These are phyloP conservation scores for Tulasnella sp. DNA, from an alignment of 768 basidiomycete genomes.

Conservation along the genomic window DNA sequence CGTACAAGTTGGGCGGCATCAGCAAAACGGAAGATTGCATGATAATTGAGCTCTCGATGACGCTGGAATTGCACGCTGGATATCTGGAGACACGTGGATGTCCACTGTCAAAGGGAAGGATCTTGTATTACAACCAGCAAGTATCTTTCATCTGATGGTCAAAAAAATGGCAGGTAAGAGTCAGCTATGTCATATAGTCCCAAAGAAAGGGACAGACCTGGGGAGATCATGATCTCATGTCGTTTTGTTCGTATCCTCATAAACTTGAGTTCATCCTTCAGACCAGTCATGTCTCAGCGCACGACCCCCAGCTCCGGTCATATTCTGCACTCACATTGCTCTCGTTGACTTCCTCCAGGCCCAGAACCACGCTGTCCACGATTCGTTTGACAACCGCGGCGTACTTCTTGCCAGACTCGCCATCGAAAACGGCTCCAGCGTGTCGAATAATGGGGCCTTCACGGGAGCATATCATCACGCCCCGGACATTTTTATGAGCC, in stretches of 20 bases:
- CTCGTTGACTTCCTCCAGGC: constrained; percentile 50
- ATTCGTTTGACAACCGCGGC: constrained; percentile 62
- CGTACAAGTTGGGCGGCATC: no score
- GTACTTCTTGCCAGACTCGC: constrained; percentile 68
- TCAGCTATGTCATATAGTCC: not conserved
- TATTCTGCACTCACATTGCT: not conserved
- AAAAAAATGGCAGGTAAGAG: not conserved
- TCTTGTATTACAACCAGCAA: constrained; percentile 77
- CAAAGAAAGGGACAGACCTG: constrained; percentile 42
- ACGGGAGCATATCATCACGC: constrained; percentile 74
- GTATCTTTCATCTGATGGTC: constrained; percentile 55
- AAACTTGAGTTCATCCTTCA: constrained; percentile 74
- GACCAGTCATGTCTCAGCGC: constrained; percentile 38
- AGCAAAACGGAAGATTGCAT: no score
- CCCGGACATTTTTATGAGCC: constrained; percentile 72
- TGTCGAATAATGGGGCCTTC: constrained; percentile 55
- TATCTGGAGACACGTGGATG: no score
- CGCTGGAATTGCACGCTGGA: no score
- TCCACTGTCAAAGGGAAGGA: constrained; percentile 30
- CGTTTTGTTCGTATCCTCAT: constrained; percentile 84
- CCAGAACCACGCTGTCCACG: constrained; percentile 65
- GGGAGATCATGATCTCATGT: constrained; percentile 91
- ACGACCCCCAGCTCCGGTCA: constrained; percentile 41
- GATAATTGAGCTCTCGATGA: no score
- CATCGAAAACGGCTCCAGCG: constrained; percentile 76